phyloP scores from a whole-genome alignment of 208 protist genomes.

The Naegleria fowleri region DNA sequence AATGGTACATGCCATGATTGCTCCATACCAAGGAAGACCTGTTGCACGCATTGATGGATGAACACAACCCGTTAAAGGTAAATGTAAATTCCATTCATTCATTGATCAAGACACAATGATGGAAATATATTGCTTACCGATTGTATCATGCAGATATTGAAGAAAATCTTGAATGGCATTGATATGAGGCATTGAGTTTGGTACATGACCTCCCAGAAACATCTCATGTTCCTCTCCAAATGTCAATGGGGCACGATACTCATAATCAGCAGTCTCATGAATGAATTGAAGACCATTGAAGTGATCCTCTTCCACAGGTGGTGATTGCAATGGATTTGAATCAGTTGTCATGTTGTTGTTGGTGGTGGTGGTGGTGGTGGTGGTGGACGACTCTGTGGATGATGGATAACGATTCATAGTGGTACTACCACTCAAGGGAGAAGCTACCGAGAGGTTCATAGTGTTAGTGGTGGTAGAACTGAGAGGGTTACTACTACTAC shows the following conservation, averaged over 20 bases:
- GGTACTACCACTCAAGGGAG: too few relatives aligned
- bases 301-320: too few relatives aligned
- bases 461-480: neutral
- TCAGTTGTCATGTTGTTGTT: too few relatives aligned
- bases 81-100: too few relatives aligned
- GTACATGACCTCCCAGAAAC: neutral
- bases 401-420: too few relatives aligned
- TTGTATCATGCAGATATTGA: neutral
- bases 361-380: too few relatives aligned
- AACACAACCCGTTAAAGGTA: too few relatives aligned
- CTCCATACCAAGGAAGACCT: neutral
- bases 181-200: neutral
- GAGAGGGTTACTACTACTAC: neutral
- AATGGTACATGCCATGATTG: neutral
- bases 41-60: too few relatives aligned
- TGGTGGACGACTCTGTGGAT: too few relatives aligned
- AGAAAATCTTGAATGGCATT: neutral
- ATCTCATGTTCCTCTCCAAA: conserved; percentile 7
- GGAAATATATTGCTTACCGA: neutral
- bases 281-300: neutral
- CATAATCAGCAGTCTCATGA: neutral
- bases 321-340: too few relatives aligned
- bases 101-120: too few relatives aligned
- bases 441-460: neutral
- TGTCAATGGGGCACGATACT: neutral